phyloP scores from a whole-genome alignment of 345 rosid species.

The Odontarrhena argentea region DNA sequence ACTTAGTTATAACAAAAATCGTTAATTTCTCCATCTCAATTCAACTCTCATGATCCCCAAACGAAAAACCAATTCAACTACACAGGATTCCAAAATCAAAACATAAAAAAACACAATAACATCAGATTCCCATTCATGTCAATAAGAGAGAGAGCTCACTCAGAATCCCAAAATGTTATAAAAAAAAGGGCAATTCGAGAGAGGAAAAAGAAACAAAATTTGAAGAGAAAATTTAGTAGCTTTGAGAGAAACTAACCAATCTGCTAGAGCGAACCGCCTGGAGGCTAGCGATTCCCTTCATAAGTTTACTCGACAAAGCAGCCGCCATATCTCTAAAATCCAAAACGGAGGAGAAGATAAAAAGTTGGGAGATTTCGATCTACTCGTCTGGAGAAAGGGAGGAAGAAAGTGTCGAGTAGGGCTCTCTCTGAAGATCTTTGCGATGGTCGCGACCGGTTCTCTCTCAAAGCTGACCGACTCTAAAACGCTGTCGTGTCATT shows the following conservation, averaged over 20 bases:
- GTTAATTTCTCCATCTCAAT: too few relatives aligned
- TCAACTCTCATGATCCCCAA: too few relatives aligned
- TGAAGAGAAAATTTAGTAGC: neutral
- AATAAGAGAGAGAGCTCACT: too few relatives aligned
- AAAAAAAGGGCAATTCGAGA: neutral
- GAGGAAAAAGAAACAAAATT: neutral
- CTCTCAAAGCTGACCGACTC: constrained; percentile 8
- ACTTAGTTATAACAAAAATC: too few relatives aligned
- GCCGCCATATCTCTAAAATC: constrained; percentile 54
- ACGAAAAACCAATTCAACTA: too few relatives aligned
- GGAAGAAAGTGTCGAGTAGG: neutral
- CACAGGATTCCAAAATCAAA: too few relatives aligned
- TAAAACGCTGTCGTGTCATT: neutral
- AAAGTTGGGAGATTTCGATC: too few relatives aligned
- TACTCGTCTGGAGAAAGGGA: too few relatives aligned
- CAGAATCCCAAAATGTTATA: neutral
- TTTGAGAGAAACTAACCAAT: constrained; percentile 48
- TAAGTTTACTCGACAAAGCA: constrained; percentile 56
- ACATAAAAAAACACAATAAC: too few relatives aligned
- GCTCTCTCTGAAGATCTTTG: neutral
- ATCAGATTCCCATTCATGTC: too few relatives aligned
- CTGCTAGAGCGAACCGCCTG: constrained; percentile 49
- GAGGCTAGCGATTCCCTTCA: constrained; percentile 51
- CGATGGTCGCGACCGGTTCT: constrained; percentile 19
- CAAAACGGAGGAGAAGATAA: too few relatives aligned